Percentiles rank a stretch among this genome's conserved stretches.
phyloP scores from a whole-genome alignment of 2,329 filamentous ascomycete species.

The Daldinia eschscholtzii region DNA sequence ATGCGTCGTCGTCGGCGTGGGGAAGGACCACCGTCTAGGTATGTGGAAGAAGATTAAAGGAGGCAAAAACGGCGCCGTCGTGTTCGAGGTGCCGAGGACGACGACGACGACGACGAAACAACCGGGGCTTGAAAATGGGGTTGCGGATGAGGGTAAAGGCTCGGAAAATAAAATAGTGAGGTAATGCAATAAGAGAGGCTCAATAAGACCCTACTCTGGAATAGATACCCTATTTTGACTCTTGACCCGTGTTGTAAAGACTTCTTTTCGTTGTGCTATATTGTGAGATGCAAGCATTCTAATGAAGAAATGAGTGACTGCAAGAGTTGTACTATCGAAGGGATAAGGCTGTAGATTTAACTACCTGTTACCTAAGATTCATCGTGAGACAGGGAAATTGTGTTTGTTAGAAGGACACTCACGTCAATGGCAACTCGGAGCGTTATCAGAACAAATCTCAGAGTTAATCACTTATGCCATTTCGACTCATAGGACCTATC shows the following conservation, averaged over 20 bases:
- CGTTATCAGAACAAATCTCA: too few species aligned
- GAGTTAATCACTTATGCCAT: neutral
- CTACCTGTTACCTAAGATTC: neutral
- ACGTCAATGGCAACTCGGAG: too few species aligned
- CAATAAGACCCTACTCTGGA: constrained; percentile 29
- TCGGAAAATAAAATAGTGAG: constrained; percentile 15
- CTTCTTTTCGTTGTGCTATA: neutral
- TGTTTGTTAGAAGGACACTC: too few species aligned
- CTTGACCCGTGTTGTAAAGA: constrained; percentile 4
- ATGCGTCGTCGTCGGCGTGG: constrained; percentile 86
- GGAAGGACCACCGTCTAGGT: constrained; percentile 87
- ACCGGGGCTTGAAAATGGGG: constrained; percentile 37
- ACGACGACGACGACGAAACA: constrained; percentile 15
- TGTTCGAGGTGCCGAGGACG: constrained; percentile 81
- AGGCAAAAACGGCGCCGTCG: constrained; percentile 84
- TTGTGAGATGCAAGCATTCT: neutral
- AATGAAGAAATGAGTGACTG: neutral
- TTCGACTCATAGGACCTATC: neutral
- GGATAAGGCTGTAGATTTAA: neutral
- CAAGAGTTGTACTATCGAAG: neutral
- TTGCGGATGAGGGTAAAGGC: neutral
- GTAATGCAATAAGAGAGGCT: constrained; percentile 21
- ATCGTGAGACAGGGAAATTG: too few species aligned
- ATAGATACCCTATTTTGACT: constrained; percentile 42
- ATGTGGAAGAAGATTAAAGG: constrained; percentile 77